A percentile compares a stretch with the other conserved stretches of the same genome.
Conservation (phyloP, 2,329 filamentous ascomycete genomes). For the Curvularia spicifera region DNA sequence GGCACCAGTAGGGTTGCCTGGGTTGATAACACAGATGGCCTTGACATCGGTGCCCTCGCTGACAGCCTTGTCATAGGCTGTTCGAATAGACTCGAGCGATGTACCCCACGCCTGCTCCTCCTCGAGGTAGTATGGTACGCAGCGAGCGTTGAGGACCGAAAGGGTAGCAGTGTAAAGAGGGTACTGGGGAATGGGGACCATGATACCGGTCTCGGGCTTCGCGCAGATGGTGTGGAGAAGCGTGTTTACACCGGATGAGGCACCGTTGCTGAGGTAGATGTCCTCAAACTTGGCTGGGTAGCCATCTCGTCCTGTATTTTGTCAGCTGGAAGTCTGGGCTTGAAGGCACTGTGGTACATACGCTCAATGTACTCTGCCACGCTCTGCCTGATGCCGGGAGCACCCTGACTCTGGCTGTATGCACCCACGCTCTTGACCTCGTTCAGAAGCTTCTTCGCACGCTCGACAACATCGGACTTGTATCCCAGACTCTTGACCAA, state of each 20-base stretch:
- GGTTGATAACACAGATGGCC: slow-evolving; percentile 96
- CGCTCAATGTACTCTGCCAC: slow-evolving; percentile 92
- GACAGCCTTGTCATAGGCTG: slow-evolving; percentile 75
- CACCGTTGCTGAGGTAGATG: slow-evolving; percentile 90
- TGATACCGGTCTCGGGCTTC: slow-evolving; percentile 75
- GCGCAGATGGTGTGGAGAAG: slow-evolving; percentile 89
- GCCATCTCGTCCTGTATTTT: slow-evolving; percentile 75
- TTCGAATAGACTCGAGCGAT: slow-evolving; percentile 76
- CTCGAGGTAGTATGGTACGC: slow-evolving; percentile 93
- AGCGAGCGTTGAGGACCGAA: slow-evolving; percentile 79
- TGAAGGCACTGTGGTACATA: slow-evolving; percentile 48
- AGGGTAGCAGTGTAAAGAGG: slow-evolving; percentile 96
- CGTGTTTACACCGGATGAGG: slow-evolving; percentile 93
- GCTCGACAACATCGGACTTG: slow-evolving; percentile 84
- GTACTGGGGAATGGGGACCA: slow-evolving; percentile 97
- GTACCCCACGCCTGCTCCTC: slow-evolving; percentile 89
- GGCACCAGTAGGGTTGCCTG: slow-evolving; percentile 94
- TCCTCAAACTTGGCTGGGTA: slow-evolving; percentile 79
- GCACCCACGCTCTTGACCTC: slow-evolving; percentile 91
- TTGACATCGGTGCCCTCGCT: slow-evolving; percentile 82
- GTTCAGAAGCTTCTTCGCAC: slow-evolving; percentile 79
- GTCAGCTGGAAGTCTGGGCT: slow-evolving; percentile 17
- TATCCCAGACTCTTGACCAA: slow-evolving; percentile 79
- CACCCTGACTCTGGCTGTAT: slow-evolving; percentile 94
- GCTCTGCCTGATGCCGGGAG: slow-evolving; percentile 83